phyloP scores from a whole-genome alignment of 73 alveolate species.

The Paraurostyla sp. region DNA sequence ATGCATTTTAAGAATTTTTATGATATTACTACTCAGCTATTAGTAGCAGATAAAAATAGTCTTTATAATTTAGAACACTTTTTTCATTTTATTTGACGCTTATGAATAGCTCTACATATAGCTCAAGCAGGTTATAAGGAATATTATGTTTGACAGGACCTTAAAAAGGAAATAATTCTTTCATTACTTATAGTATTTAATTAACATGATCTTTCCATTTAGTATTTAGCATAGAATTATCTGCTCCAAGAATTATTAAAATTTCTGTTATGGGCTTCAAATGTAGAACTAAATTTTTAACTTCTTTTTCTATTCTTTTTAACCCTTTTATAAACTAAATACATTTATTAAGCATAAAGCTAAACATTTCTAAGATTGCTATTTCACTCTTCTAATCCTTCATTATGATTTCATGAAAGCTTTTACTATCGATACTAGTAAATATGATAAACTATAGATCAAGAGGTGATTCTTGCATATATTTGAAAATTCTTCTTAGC shows the following conservation, averaged over 20 bases:
- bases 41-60: not conserved
- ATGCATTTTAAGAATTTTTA: not conserved
- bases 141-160: not conserved
- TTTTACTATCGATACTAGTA: not conserved
- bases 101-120: not conserved
- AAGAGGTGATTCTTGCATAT: not conserved
- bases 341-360: not conserved
- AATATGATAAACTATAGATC: not conserved
- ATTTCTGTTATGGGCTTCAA: constrained; percentile 4
- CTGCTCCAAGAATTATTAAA: not conserved
- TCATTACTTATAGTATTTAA: not conserved
- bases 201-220: constrained; percentile 17
- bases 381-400: not conserved
- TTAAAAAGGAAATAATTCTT: not conserved
- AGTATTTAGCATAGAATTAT: not conserved
- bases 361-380: not conserved
- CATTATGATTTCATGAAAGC: not conserved
- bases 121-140: not conserved
- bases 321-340: not conserved
- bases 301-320: not conserved
- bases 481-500: not conserved
- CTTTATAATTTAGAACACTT: not conserved
- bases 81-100: not conserved
- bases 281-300: not conserved
- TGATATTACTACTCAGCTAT: not conserved